Evolutionary conservation across 306 rosid genomes (phyloP), one percentile per base, ranked within the genome.

Genomic region (Hylodesmum podocarpum): DNA sequence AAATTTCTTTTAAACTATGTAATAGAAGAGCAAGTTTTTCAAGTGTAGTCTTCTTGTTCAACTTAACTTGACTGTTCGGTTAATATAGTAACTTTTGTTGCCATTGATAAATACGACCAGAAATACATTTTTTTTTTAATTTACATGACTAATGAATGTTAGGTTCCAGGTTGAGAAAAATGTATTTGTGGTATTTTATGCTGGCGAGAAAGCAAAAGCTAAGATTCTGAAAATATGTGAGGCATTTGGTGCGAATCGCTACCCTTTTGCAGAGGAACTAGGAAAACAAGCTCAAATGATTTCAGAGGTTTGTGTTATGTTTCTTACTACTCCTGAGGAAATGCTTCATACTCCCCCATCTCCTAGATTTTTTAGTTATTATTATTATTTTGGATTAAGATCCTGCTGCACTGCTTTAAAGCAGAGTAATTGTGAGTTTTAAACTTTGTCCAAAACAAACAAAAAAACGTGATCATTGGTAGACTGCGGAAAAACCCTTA

Each of bases 231-330:
- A 93, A 86, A 91, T 93, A 79, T 93, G 98, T 69, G 97, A 93
- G 10, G 98, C 98, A 31, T 93, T 93, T 87, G 92, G 94, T 55
- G 98, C 98, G 31, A 91, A 91, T 86, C 98, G 98, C 34, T 93
- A 93, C 80, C 88, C 98, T 47, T 93, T 91, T 77, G 53, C 86
- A 9, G 98, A 93, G 86, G 97, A 84, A 55, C 47, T 77, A 22
- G 80, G 77, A 71, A 84, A 84, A 57, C 87, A 84, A 76, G 47
- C 64, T 41, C 84, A 84, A 76, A 84, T 84, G 87, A 76, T 80
- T 80, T 49, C 79, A 11, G 84, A 84, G 87, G 87, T 84, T 65
- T 66, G 84, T 25, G 6, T 57, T 64, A 62, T 31, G n/a, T 19
- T 63, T 78, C 46, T 66, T 24, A 78, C 51, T 57, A 73, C 51